Base-by-base conservation (phyloP, 2,329 filamentous ascomycete genomes). In the Scolecobasidium constrictum region DNA sequence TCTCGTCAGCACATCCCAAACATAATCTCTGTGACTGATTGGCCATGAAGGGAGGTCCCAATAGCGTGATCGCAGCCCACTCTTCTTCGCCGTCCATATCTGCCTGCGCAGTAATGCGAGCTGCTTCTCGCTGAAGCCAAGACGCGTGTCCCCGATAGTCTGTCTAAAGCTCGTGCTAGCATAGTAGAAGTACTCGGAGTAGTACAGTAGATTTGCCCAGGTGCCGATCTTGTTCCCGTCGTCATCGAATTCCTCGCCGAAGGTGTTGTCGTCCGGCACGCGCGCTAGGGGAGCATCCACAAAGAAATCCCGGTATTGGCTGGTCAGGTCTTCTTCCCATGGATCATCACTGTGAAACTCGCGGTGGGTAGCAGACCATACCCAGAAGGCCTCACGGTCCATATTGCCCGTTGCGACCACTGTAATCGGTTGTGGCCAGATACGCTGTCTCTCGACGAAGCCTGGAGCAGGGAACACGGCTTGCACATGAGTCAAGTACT, bases 31-130 rank as follows among this genome's bases (percentile, higher is more conserved):
- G 53, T 74, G 48, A 33, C 63, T 63, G 4, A 66, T 56, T 1
- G 74, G 74, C 73, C 74, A 78, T 42, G 53, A 58, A 0, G 74
- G 74, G 11, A 72, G 63, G 19, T 63, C 62, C 74, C 74, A 78
- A 50, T 77, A 78, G 38, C 75, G 56, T 2, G 67, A 67, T 49
- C 73, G 73, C 35, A 78, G 53, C 0, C 74, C 74, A 6, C 65
- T 59, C 3, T 58, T 52, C 44, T 73, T 65, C 3, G 74, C 74
- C 6, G 63, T 66, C 0, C 58, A 57, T 28, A 78, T 67, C 52
- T 77, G 73, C 4, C 61, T 59, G 22, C 72, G 60, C 45, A 78
- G 61, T 7, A 58, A 53, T 0, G 63, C 50, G 38, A 72, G 54
- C 48, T 77, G 72, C 3, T 49, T 43, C 1, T 55, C 44, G 0